Evolutionary conservation across 2,329 filamentous ascomycete genomes (phyloP).

Genomic region (Hirsutella thompsonii): DNA sequence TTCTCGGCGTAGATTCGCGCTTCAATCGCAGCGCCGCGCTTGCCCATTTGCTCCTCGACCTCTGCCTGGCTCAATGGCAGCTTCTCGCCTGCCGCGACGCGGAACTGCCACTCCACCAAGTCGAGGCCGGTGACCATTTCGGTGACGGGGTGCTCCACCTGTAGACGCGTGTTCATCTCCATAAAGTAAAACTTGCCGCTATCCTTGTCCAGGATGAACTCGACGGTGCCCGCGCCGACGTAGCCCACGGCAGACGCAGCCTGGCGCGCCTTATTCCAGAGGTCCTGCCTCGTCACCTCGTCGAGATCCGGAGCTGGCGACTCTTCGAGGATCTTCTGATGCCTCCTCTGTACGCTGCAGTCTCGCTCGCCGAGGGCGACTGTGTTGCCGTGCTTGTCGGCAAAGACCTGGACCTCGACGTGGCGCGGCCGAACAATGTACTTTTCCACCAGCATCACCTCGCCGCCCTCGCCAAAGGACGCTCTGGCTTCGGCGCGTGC

Average conservation of each 20-base stretch:
- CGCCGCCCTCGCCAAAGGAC: slow-evolving; percentile 67
- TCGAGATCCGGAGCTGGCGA: slow-evolving; percentile 63
- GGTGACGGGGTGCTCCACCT: slow-evolving; percentile 93
- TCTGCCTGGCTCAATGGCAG: slow-evolving; percentile 42
- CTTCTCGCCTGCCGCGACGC: slow-evolving; percentile 48
- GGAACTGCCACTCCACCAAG: slow-evolving; percentile 93
- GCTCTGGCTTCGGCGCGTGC: slow-evolving; percentile 65
- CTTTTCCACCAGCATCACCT: slow-evolving; percentile 74
- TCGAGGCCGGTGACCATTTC: slow-evolving; percentile 56
- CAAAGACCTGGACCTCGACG: slow-evolving; percentile 85
- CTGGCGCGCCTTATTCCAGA: slow-evolving; percentile 54
- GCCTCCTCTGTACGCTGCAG: slow-evolving; percentile 74
- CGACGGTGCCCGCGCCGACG: slow-evolving; percentile 78
- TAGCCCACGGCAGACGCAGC: slow-evolving; percentile 68
- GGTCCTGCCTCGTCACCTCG: slow-evolving; percentile 41
- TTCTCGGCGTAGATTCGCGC: slow-evolving; percentile 95
- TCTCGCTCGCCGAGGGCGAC: slow-evolving; percentile 81
- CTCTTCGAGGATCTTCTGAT: slow-evolving; percentile 88
- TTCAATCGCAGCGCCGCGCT: slow-evolving; percentile 80
- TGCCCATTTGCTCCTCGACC: slow-evolving; percentile 63
- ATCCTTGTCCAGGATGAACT: slow-evolving; percentile 80
- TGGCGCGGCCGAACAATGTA: slow-evolving; percentile 71
- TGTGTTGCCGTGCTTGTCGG: slow-evolving; percentile 65
- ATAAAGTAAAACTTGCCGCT: slow-evolving; percentile 71
- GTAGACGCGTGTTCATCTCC: slow-evolving; percentile 77